Conservation (phyloP, 495 filamentous ascomycete species). For the Neurospora hispaniola region DNA sequence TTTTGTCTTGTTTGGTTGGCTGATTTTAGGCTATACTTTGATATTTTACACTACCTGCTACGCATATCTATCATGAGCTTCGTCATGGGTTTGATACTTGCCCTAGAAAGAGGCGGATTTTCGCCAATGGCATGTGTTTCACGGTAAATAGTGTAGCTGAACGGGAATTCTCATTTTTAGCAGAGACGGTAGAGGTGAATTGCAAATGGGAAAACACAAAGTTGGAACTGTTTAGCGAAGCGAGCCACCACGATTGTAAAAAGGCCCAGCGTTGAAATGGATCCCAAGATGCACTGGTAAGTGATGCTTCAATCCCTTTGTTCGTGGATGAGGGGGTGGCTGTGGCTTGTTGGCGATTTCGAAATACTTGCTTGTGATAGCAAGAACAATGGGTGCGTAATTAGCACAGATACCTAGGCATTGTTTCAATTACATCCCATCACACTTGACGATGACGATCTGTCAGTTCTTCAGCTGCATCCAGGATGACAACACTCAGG, state of each 20-base stretch:
- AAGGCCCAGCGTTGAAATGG: background rate
- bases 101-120: background rate
- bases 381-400: background rate
- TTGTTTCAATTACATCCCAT: too few relatives aligned
- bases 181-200: background rate
- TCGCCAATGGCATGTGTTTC: background rate
- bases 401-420: background rate
- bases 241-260: too few relatives aligned
- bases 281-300: background rate
- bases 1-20: background rate
- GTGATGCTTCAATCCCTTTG: background rate
- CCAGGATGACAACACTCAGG: too few relatives aligned
- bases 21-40: too few relatives aligned
- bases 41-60: too few relatives aligned
- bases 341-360: background rate
- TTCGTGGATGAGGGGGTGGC: background rate
- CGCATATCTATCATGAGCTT: background rate
- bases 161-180: background rate
- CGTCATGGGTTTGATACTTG: background rate
- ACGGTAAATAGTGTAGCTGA: background rate
- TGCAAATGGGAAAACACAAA: too few relatives aligned
- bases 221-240: too few relatives aligned
- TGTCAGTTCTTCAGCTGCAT: background rate
- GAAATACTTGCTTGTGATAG: background rate
- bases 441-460: background rate